Percentiles rank a stretch among this genome's conserved stretches.
Evolutionary conservation across 2,329 filamentous ascomycete species (phyloP).

Genomic region (Malbranchea cinnamomea): DNA sequence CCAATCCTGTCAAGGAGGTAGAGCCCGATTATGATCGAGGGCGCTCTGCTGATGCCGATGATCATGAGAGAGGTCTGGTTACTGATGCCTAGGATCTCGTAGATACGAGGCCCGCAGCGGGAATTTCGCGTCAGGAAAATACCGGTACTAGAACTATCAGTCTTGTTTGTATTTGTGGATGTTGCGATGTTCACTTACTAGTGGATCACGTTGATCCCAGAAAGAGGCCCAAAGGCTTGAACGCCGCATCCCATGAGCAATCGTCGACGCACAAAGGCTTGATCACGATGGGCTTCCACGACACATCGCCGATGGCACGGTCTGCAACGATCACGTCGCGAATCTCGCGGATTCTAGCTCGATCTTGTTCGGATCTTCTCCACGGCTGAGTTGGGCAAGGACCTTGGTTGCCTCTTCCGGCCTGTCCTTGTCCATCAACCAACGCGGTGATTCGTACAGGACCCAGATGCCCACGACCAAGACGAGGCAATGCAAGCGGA

Average conservation of each 20-base stretch:
- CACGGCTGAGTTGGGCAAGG: no score
- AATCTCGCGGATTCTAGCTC: constrained; percentile 30
- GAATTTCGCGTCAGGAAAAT: no score
- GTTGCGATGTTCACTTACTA: no score
- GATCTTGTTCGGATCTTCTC: no score
- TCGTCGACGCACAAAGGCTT: constrained; percentile 31
- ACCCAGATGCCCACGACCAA: constrained; percentile 21
- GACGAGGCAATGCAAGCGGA: constrained; percentile 20
- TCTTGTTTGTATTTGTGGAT: no score
- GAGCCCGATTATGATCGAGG: constrained; percentile 34
- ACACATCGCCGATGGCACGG: constrained; percentile 17
- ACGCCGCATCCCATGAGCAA: constrained; percentile 34
- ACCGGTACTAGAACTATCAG: no score
- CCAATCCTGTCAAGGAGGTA: constrained; percentile 33
- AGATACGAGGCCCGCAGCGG: constrained; percentile 30
- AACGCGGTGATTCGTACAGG: constrained; percentile 21
- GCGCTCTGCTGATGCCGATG: constrained; percentile 36
- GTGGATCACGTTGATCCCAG: constrained; percentile 34
- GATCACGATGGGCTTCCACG: constrained; percentile 25
- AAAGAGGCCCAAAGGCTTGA: constrained; percentile 35
- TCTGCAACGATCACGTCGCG: constrained; percentile 25
- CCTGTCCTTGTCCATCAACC: constrained; percentile 24
- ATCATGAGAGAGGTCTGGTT: constrained; percentile 35
- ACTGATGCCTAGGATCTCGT: constrained; percentile 29
- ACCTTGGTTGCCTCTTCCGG: constrained; percentile 16